Evolutionary conservation across 2,329 filamentous ascomycete species (phyloP).

Genomic region (Cercospora berteroae): DNA sequence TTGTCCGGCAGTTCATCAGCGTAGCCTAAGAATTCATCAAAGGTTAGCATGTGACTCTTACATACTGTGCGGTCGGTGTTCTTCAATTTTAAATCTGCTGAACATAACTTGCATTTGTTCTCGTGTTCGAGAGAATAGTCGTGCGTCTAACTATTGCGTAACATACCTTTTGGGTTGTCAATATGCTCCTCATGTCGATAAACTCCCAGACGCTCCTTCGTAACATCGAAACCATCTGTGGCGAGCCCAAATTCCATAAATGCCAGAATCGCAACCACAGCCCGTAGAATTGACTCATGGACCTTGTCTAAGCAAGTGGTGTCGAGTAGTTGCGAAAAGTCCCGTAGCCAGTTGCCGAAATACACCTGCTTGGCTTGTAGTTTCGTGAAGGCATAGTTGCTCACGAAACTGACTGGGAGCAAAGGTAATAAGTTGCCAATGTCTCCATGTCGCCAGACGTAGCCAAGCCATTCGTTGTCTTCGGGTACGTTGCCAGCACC

Average conservation of each 20-base stretch:
- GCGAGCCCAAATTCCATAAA: conserved; percentile 10
- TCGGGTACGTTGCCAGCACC: not conserved
- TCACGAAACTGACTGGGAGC: not conserved
- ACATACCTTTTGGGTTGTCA: conserved; percentile 3
- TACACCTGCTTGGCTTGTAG: conserved; percentile 2
- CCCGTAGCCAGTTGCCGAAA: conserved; percentile 10
- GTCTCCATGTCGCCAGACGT: not conserved
- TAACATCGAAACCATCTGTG: conserved; percentile 13
- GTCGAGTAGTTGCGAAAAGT: conserved; percentile 10
- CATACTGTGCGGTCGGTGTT: not conserved
- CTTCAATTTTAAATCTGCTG: not conserved
- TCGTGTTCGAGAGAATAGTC: not conserved
- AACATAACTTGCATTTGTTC: not conserved
- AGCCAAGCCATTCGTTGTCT: conserved; percentile 3
- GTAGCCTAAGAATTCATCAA: not conserved
- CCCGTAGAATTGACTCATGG: conserved; percentile 2
- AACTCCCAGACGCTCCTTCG: conserved; percentile 13
- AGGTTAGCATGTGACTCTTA: not conserved
- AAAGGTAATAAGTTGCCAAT: not conserved
- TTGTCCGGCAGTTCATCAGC: not conserved
- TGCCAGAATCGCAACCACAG: conserved; percentile 3
- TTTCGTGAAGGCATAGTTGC: conserved; percentile 1
- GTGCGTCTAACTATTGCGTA: not conserved
- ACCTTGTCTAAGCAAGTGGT: conserved; percentile 1
- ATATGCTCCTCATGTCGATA: conserved; percentile 7